Evolutionary conservation across 2,329 filamentous ascomycete genomes (phyloP).

Genomic region (Fusarium sp.): DNA sequence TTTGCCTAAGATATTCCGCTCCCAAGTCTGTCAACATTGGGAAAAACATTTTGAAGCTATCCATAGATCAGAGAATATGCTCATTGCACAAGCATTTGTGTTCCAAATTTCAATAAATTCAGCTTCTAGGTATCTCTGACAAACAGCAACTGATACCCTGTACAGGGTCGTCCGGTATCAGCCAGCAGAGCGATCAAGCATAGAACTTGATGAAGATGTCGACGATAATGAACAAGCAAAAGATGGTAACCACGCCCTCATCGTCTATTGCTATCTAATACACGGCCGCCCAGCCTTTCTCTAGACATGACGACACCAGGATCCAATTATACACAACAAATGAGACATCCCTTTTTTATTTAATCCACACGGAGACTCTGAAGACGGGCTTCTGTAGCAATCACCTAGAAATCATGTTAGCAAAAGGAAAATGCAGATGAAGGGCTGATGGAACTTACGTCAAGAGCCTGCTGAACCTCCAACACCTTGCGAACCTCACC

Average conservation of each 20-base stretch:
- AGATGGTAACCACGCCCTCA: conserved; percentile 40
- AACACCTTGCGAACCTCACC: conserved; percentile 89
- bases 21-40: background rate
- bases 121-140: background rate
- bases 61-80: background rate
- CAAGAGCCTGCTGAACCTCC: conserved; percentile 95
- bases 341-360: conserved; percentile 44
- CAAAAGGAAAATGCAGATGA: background rate
- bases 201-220: background rate
- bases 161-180: background rate
- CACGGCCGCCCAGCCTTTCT: conserved; percentile 47
- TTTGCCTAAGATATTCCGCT: background rate
- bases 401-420: conserved; percentile 68
- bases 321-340: conserved; percentile 54
- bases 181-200: background rate
- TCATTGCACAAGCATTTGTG: background rate
- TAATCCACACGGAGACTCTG: conserved; percentile 89
- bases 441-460: conserved; percentile 70
- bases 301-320: conserved; percentile 45
- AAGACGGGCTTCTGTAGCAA: conserved; percentile 88
- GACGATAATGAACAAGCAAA: conserved; percentile 15
- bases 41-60: background rate
- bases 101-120: background rate
- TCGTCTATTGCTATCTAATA: conserved; percentile 55
- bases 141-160: background rate